phyloP scores from a whole-genome alignment of 1,139 yeast genomes.

The Geotrichum klebahnii region DNA sequence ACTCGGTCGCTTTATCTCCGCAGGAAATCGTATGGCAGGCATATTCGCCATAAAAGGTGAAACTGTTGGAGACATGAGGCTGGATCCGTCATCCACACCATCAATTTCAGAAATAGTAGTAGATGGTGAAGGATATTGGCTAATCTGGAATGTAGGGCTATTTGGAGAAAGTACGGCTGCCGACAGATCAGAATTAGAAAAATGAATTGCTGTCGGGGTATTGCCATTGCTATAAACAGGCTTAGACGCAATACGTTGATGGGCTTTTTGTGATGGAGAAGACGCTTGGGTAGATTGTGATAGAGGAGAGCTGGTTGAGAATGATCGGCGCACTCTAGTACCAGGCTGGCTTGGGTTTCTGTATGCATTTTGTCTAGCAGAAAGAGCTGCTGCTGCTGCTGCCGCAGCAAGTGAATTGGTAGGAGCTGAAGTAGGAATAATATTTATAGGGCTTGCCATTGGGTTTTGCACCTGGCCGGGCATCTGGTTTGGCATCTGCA shows the following conservation, averaged over 20 bases:
- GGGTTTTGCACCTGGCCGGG: not conserved
- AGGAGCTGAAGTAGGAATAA: slow-evolving; percentile 1
- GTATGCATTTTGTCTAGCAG: slow-evolving; percentile 17
- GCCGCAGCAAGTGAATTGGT: slow-evolving; percentile 17
- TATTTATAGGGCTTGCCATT: not conserved
- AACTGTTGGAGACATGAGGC: slow-evolving; percentile 20
- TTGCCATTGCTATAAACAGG: slow-evolving; percentile 10
- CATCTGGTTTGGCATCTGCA: slow-evolving; percentile 2
- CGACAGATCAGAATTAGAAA: slow-evolving; percentile 12
- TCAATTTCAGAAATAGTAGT: slow-evolving; percentile 15
- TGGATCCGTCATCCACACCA: slow-evolving; percentile 13
- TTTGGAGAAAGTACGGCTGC: slow-evolving; percentile 13
- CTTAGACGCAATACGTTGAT: not conserved
- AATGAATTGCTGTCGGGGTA: slow-evolving; percentile 11
- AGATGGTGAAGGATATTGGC: slow-evolving; percentile 17
- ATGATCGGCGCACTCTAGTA: slow-evolving; percentile 15
- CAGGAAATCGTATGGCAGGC: slow-evolving; percentile 19
- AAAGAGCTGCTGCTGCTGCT: slow-evolving; percentile 21
- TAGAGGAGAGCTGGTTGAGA: slow-evolving; percentile 11
- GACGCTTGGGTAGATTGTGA: slow-evolving; percentile 12
- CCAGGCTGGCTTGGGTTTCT: slow-evolving; percentile 12
- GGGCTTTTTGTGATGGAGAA: slow-evolving; percentile 1
- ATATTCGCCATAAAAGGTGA: slow-evolving; percentile 20
- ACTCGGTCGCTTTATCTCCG: slow-evolving; percentile 19
- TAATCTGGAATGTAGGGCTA: slow-evolving; percentile 14